Percentiles rank a stretch among this genome's conserved stretches.
phyloP scores from a whole-genome alignment of 2,329 filamentous ascomycete genomes.

The Cercospora nicotianae region DNA sequence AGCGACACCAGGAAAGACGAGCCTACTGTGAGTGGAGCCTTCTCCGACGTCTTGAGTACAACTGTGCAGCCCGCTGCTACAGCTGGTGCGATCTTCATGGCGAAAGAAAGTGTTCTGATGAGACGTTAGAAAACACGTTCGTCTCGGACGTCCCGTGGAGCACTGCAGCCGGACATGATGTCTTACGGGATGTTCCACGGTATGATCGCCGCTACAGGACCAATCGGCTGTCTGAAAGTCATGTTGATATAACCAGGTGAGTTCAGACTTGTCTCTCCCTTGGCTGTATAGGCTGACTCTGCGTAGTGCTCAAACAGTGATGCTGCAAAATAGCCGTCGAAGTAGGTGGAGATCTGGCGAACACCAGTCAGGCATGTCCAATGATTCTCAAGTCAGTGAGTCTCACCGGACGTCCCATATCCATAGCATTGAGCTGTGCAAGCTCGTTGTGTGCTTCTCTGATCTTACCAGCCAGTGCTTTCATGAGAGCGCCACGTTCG shows the following conservation, averaged over 20 bases:
- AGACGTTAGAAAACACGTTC: neutral
- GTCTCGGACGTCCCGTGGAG: too few relatives aligned
- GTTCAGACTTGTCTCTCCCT: conserved; percentile 50
- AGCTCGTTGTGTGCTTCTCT: conserved; percentile 46
- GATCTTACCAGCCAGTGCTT: conserved; percentile 50
- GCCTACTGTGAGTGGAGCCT: conserved; percentile 17
- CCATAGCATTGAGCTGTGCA: conserved; percentile 48
- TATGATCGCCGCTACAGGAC: conserved; percentile 59
- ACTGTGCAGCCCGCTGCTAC: conserved; percentile 57
- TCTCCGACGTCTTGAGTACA: conserved; percentile 46
- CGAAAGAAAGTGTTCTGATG: conserved; percentile 62
- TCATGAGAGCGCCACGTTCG: conserved; percentile 46
- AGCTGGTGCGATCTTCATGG: conserved; percentile 72
- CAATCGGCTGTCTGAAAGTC: conserved; percentile 36
- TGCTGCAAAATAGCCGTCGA: conserved; percentile 43
- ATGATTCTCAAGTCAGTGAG: neutral
- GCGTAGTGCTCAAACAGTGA: conserved; percentile 46
- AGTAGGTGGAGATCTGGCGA: conserved; percentile 36
- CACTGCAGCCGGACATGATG: neutral
- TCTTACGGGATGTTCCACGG: conserved; percentile 73
- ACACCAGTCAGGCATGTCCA: neutral
- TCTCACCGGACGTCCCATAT: conserved; percentile 49
- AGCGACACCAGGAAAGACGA: neutral
- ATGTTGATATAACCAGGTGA: conserved; percentile 51
- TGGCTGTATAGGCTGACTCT: conserved; percentile 45